These are phyloP conservation scores for Nitzschia inconspicua DNA, from an alignment of 108 stramenopile species.

Conservation along the genomic window DNA sequence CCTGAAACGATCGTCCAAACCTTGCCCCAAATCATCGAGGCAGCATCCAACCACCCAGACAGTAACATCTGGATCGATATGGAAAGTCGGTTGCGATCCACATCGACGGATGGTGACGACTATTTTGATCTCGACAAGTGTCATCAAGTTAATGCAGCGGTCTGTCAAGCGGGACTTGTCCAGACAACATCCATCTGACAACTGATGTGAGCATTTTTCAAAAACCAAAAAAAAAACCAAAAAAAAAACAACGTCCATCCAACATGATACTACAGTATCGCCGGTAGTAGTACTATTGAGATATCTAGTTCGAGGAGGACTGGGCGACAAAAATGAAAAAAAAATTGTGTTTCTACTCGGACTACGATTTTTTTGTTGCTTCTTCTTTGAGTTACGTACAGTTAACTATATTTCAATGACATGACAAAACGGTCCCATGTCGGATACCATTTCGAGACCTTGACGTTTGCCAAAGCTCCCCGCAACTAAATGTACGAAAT, in stretches of 20 bases:
- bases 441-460: slow-evolving; percentile 49
- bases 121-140: slow-evolving; percentile 81
- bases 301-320: too few relatives aligned
- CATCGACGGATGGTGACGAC: slow-evolving; percentile 55
- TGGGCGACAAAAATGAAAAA: too few relatives aligned
- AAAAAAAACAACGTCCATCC: neutral
- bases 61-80: slow-evolving; percentile 84
- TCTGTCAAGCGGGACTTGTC: too few relatives aligned
- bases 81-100: slow-evolving; percentile 81
- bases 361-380: too few relatives aligned
- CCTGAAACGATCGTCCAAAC: slow-evolving; percentile 66
- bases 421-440: slow-evolving; percentile 72
- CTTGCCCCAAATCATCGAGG: slow-evolving; percentile 40
- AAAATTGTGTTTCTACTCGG: too few relatives aligned
- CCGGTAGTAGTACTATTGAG: neutral
- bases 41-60: slow-evolving; percentile 12
- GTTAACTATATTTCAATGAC: slow-evolving; percentile 28
- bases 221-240: neutral
- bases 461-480: slow-evolving; percentile 69
- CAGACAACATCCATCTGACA: too few relatives aligned
- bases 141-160: slow-evolving; percentile 55
- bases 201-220: too few relatives aligned
- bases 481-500: slow-evolving; percentile 42
- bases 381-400: too few relatives aligned
- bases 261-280: neutral